Base-by-base conservation (phyloP, 306 rosid species). In the Begonia peltatifolia region DNA sequence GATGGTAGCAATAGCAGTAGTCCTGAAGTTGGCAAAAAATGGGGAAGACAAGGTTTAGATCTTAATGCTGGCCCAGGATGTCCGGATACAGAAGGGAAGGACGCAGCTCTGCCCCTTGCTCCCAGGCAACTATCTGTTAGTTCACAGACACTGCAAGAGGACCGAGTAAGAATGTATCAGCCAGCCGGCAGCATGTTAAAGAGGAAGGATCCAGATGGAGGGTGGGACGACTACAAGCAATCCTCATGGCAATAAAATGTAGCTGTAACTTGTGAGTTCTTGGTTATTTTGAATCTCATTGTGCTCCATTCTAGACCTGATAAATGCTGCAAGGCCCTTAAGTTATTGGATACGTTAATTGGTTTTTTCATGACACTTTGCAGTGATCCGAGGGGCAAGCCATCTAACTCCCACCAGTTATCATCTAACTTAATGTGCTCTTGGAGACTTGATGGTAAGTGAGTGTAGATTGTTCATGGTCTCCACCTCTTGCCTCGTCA, bases 201-300 rank as follows among this genome's bases (percentile, higher is more conserved):
- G 73, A 72, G 84, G 60, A 85, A 81, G 80, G 92, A 84, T 54
- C 86, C 89, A 11, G 94, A 84, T 55, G 78, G 83, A 12, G 89
- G 94, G 43, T 67, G 78, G 78, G 84, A 84, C 56, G 65, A 74
- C 67, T 78, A 71, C 74, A 81, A 74, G 68, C 80, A 74, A 54
- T 59, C 77, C 42, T 64, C 84, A 3, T 81, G 89, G 87, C 77
- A 71, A 57, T 78, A 75, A 60, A 53, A 61, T 52, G 58, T 18
- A 51, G 41, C 57, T 11, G 43, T 22, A 25, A 25, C 35, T 25
- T 25, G 35, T 25, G 35, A 25, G 35, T 25, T 3, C 35, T 25
- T 25, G 35, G 35, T 25, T 25, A 25, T 6, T 25, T 25, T 25
- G 35, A 25, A 25, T 25, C 35, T 25, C 35, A 6, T 25, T 25